Percentiles rank a stretch among this genome's conserved stretches.
Conservation (phyloP, 106 monocot genomes). For the Hemerocallis citrina region DNA sequence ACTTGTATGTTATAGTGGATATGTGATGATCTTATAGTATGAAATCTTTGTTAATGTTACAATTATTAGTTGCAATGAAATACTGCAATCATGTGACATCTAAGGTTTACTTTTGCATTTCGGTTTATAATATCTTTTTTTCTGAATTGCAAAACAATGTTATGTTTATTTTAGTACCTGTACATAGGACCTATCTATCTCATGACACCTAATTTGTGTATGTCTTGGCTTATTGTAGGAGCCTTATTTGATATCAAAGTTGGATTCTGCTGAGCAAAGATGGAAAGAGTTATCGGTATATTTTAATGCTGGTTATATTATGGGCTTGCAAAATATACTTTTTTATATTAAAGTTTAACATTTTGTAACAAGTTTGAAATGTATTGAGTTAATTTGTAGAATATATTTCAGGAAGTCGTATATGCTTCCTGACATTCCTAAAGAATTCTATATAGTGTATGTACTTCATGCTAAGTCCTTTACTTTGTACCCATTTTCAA, state of each 20-base stretch:
- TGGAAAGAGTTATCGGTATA: constrained; percentile 98
- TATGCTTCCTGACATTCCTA: not conserved
- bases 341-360: not conserved
- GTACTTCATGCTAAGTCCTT: not conserved
- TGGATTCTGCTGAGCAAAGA: constrained; percentile 91
- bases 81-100: too few relatives aligned
- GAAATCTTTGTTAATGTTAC: too few relatives aligned
- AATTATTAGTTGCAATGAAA: too few relatives aligned
- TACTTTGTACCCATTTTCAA: too few relatives aligned
- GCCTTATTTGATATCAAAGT: constrained; percentile 73
- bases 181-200: not conserved
- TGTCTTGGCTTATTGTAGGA: constrained; percentile 33
- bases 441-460: constrained; percentile 2
- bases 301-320: not conserved
- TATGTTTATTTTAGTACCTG: not conserved
- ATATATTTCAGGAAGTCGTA: not conserved
- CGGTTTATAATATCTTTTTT: not conserved
- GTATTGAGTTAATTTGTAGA: not conserved
- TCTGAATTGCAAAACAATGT: not conserved
- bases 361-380: not conserved
- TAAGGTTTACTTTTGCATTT: not conserved
- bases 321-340: constrained; percentile 3
- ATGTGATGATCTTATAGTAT: too few relatives aligned
- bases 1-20: too few relatives aligned
- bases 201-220: not conserved